phyloP scores from a whole-genome alignment of 1,139 yeast genomes.

The Candida sp. region DNA sequence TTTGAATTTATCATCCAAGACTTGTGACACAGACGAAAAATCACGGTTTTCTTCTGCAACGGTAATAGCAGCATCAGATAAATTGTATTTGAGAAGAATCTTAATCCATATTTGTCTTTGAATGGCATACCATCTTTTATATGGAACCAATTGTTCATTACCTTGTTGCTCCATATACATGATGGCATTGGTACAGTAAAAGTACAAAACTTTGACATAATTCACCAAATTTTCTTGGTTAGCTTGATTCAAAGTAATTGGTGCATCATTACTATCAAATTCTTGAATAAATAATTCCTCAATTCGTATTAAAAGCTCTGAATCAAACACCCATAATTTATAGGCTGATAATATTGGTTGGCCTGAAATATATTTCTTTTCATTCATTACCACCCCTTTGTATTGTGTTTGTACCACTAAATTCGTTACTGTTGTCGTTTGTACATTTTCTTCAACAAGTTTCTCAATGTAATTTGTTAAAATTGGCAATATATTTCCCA shows the following conservation, averaged over 20 bases:
- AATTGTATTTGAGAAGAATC: constrained; percentile 44
- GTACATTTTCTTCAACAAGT: constrained; percentile 15
- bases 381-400: constrained; percentile 43
- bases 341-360: constrained; percentile 16
- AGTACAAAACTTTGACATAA: constrained; percentile 32
- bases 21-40: constrained; percentile 60
- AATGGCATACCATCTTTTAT: constrained; percentile 30
- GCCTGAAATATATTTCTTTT: constrained; percentile 25
- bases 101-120: constrained; percentile 50
- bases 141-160: constrained; percentile 22
- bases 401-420: constrained; percentile 36
- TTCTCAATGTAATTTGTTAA: constrained; percentile 29
- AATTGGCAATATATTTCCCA: constrained; percentile 30
- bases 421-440: constrained; percentile 22
- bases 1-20: constrained; percentile 55
- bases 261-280: constrained; percentile 11
- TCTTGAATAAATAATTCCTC: constrained; percentile 29
- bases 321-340: constrained; percentile 41
- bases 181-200: constrained; percentile 36
- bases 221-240: constrained; percentile 18
- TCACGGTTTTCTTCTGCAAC: constrained; percentile 69
- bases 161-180: constrained; percentile 23
- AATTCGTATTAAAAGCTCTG: constrained; percentile 27
- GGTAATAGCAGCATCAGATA: constrained; percentile 52
- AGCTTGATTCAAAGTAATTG: constrained; percentile 12